phyloP scores from a whole-genome alignment of 2,329 filamentous ascomycete genomes.

The Dactylella cylindrospora region DNA sequence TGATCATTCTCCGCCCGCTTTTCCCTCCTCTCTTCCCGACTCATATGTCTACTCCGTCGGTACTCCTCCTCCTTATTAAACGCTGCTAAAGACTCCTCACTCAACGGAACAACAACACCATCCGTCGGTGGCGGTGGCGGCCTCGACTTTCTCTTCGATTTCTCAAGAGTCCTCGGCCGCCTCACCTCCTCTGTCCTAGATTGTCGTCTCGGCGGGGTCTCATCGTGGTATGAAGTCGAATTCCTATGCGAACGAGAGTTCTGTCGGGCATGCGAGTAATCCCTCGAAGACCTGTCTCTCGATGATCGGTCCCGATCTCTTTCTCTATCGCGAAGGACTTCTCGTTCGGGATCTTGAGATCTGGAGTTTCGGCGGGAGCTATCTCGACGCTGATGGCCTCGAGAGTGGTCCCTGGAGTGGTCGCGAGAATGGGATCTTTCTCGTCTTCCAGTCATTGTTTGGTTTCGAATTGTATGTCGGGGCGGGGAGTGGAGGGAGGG shows the following conservation, averaged over 20 bases:
- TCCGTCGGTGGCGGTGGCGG: constrained; percentile 18
- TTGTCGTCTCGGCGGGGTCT: no score
- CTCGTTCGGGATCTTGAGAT: constrained; percentile 11
- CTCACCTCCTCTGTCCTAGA: no score
- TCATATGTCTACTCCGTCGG: constrained; percentile 24
- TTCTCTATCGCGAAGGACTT: constrained; percentile 2
- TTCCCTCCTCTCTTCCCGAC: constrained; percentile 28
- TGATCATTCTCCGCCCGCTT: constrained; percentile 12
- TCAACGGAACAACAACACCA: constrained; percentile 30
- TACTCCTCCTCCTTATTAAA: constrained; percentile 40
- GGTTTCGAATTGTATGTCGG: no score
- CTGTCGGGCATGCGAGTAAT: not conserved
- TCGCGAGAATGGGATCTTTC: no score
- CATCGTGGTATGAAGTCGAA: not conserved
- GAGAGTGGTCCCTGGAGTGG: no score
- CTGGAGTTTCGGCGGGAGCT: constrained; percentile 12
- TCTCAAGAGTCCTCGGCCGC: constrained; percentile 15
- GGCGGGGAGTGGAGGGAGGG: no score
- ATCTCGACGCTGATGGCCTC: no score
- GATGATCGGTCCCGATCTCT: not conserved
- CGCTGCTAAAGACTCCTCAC: constrained; percentile 31
- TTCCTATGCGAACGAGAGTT: not conserved
- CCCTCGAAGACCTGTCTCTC: not conserved
- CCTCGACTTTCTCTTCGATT: constrained; percentile 9
- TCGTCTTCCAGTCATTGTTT: no score